Conservation (phyloP, 495 filamentous ascomycete genomes). For the Cercophora newfieldiana region DNA sequence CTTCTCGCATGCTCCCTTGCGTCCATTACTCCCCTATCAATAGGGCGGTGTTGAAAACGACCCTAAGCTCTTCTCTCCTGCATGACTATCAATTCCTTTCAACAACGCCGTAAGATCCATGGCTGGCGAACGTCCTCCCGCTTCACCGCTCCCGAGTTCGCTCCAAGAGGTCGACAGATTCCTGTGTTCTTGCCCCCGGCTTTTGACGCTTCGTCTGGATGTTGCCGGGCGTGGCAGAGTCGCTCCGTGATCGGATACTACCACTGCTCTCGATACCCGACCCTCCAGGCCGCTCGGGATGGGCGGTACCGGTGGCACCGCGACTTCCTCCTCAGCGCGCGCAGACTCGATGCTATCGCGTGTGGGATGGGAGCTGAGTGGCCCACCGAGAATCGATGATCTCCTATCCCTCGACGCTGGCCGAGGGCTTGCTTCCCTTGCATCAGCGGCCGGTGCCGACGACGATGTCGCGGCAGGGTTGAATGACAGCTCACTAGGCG, state of each 20-base stretch:
- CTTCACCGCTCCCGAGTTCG: conserved; percentile 6
- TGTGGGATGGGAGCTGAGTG: conserved; percentile 50
- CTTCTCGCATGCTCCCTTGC: background rate
- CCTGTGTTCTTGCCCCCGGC: conserved; percentile 39
- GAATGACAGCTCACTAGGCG: conserved; percentile 55
- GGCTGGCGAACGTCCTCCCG: conserved; percentile 30
- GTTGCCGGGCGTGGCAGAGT: conserved; percentile 32
- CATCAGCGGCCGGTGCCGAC: conserved; percentile 9
- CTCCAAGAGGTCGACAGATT: conserved; percentile 35
- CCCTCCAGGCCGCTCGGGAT: conserved; percentile 35
- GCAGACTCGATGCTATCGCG: conserved; percentile 18
- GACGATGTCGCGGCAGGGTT: conserved; percentile 33
- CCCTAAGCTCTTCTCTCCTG: conserved; percentile 40
- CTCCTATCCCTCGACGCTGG: conserved; percentile 22
- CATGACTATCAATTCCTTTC: conserved; percentile 49
- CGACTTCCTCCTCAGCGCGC: conserved; percentile 25
- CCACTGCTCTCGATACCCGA: conserved; percentile 21
- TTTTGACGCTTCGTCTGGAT: conserved; percentile 41
- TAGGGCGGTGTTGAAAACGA: conserved; percentile 48
- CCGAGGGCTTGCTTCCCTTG: background rate
- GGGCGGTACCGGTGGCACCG: conserved; percentile 47
- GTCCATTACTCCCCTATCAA: conserved; percentile 20
- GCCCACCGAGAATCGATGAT: conserved; percentile 34
- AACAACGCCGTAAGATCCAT: conserved; percentile 49
- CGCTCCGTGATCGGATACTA: conserved; percentile 19